Evolutionary conservation across 1,284 basidiomycete genomes (phyloP), one percentile per base, ranked within the genome.

Genomic region (Schizophyllum amplum): DNA sequence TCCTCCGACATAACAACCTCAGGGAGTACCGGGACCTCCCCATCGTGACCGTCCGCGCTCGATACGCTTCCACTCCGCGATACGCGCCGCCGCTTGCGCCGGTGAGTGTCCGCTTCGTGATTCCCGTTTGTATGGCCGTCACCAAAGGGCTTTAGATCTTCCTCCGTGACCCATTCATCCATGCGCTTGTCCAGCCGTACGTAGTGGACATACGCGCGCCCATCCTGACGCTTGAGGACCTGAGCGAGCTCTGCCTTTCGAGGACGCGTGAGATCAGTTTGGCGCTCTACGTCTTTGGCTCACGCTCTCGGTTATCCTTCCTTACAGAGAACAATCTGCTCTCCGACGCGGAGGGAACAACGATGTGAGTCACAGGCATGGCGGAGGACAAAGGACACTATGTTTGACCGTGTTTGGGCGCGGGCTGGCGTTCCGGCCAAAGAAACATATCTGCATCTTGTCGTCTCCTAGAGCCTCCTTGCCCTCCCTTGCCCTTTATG

Each of bases 241-340:
- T 80, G 87, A 65, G 83, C 84, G 66, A 86, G 87, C 65, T 82
- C 86, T 63, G 85, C 87, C 67, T 84, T 85, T 71, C 80, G 84
- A 67, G 46, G 55, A 53, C 55, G 59, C 59, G 59, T 46, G 47
- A 22, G 48, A 46, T 46, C 25, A 47, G 27, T 25, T 46, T 46
- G 27, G 15, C 22, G 22, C 22, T 22, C 9, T 11, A 15, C 9
- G 9, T 22, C 22, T 7, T 52, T 24, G 51, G 51, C 20, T 27
- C 13, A 52, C 24, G 51, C 51, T 52, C 24, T 42, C 11, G 11
- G 33, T 42, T 42, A 9, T 42, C 17, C 33, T 42, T 42, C 33
- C 13, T 42, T 3, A 42, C 33, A 42, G 11, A 42, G 33, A 13
- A 42, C 4, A 42, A 17, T 17, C 33, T 42, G 33, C 33, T 42